phyloP scores from a whole-genome alignment of 306 rosid species.

The Citrullus colocynthis region DNA sequence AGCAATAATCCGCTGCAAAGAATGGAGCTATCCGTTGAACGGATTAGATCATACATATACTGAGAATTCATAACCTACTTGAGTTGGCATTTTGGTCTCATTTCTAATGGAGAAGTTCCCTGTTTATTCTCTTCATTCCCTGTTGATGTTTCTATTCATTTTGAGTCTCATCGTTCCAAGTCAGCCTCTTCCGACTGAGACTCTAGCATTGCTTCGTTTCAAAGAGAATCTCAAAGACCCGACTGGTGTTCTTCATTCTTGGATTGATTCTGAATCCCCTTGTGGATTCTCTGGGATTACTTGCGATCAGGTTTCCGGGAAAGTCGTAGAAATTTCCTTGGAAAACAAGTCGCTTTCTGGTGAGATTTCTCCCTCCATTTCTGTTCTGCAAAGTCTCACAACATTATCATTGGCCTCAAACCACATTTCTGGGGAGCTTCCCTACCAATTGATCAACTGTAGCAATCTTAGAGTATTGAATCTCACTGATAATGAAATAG shows the following conservation, averaged over 20 bases:
- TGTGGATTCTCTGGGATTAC: slow-evolving; percentile 55
- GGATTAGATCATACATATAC: not conserved
- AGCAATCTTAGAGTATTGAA: slow-evolving; percentile 54
- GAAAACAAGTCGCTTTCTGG: slow-evolving; percentile 59
- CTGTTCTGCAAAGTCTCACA: slow-evolving; percentile 33
- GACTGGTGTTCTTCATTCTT: slow-evolving; percentile 32
- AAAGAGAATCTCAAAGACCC: slow-evolving; percentile 64
- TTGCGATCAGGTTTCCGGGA: slow-evolving; percentile 37
- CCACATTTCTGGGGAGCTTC: slow-evolving; percentile 49
- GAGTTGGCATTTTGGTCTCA: not conserved
- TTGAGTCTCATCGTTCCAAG: slow-evolving; percentile 22
- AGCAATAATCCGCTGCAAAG: not conserved
- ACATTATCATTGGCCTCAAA: slow-evolving; percentile 49
- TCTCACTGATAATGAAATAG: slow-evolving; percentile 36
- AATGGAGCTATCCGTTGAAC: not conserved
- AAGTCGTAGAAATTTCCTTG: slow-evolving; percentile 46
- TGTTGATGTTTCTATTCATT: slow-evolving; percentile 14
- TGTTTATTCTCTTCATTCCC: slow-evolving; percentile 12
- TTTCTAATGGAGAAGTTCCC: not conserved
- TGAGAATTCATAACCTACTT: not conserved
- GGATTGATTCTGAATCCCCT: slow-evolving; percentile 48
- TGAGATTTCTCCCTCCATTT: slow-evolving; percentile 43
- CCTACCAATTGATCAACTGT: slow-evolving; percentile 32
- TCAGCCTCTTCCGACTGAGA: slow-evolving; percentile 31
- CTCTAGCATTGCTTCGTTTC: slow-evolving; percentile 48